Base-by-base conservation (phyloP, 805 yeast genomes). In the Candida orba region DNA sequence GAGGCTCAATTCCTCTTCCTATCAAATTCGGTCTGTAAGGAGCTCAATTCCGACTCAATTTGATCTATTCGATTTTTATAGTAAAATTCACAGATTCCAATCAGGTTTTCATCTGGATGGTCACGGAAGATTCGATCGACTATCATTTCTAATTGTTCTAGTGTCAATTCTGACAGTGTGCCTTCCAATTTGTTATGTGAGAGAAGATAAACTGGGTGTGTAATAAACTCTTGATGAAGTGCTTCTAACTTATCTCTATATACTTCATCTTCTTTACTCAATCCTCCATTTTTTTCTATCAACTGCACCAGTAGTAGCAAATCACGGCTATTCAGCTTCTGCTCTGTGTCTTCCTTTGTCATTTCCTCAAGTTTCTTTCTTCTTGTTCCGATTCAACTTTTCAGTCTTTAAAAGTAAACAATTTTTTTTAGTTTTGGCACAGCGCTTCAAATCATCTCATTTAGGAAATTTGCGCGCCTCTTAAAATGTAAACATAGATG, bases 31-130 rank as follows among this genome's bases (percentile, higher is more conserved):
- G 31, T 31, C 35, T 49, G 43, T 18, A 39, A 42, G 20, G 38
- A 33, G 7, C 34, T 38, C 22, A 57, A 36, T n/a, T 46, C 46
- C 14, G 33, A 22, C 35, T 45, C 22, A 13, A 57, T 42, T 22
- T 55, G 57, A 3, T 37, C 36, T 9, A 43, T 30, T 8, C 61
- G 44, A 20, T 39, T 25, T 2, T 44, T 42, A 42, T 56, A 51
- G 44, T 41, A 49, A 8, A 35, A 40, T 41, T 57, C 61, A 27
- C 60, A 56, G 23, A 55, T 44, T 36, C 50, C 48, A 27, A 56
- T 34, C 12, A 55, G 25, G 4, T 39, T 40, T 30, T 34, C n/a
- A 22, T 39, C 56, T 3, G 45, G 40, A 42, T 51, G 42, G 13
- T 25, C 12, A 1, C n/a, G 32, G 1, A 18, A 6, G 24, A 54